Percentiles rank a stretch among this genome's conserved stretches.
These are phyloP conservation scores for Kwoniella europaea DNA, from an alignment of 768 basidiomycete genomes.

Conservation along the genomic window DNA sequence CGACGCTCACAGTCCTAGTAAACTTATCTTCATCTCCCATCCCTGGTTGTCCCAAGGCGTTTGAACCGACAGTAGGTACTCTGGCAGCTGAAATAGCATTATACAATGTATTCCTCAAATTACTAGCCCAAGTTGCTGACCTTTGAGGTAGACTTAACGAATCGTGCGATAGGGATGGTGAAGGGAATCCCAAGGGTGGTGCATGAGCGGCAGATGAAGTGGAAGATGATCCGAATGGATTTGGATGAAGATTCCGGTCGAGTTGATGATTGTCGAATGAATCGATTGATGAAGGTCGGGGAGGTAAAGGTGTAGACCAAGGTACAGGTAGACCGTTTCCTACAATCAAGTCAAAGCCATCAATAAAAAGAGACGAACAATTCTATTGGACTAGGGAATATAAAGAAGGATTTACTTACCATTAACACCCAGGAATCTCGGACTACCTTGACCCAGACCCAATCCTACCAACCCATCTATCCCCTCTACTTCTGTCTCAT, in stretches of 20 bases:
- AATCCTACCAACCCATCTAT: constrained; percentile 22
- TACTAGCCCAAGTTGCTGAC: constrained; percentile 47
- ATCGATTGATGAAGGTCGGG: constrained; percentile 23
- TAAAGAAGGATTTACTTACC: constrained; percentile 28
- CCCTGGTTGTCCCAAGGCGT: neutral
- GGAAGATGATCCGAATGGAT: constrained; percentile 21
- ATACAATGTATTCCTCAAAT: constrained; percentile 43
- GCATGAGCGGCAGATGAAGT: neutral
- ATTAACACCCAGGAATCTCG: constrained; percentile 40
- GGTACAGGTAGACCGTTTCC: constrained; percentile 23
- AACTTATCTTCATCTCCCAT: constrained; percentile 34
- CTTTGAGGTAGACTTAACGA: constrained; percentile 18
- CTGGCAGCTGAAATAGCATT: constrained; percentile 41
- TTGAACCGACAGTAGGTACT: constrained; percentile 4
- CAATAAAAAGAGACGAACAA: neutral
- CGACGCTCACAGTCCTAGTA: constrained; percentile 34
- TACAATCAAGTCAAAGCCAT: neutral
- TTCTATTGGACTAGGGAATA: neutral
- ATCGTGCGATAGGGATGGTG: constrained; percentile 11
- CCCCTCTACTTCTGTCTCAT: constrained; percentile 14
- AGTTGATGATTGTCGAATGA: constrained; percentile 15
- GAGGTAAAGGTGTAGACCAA: constrained; percentile 18
- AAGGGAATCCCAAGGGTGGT: constrained; percentile 20
- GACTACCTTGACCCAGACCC: constrained; percentile 20
- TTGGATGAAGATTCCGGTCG: neutral